Evolutionary conservation across 495 filamentous ascomycete species (phyloP), one percentile per base, ranked within the genome.

Genomic region (Penicillium salamii): DNA sequence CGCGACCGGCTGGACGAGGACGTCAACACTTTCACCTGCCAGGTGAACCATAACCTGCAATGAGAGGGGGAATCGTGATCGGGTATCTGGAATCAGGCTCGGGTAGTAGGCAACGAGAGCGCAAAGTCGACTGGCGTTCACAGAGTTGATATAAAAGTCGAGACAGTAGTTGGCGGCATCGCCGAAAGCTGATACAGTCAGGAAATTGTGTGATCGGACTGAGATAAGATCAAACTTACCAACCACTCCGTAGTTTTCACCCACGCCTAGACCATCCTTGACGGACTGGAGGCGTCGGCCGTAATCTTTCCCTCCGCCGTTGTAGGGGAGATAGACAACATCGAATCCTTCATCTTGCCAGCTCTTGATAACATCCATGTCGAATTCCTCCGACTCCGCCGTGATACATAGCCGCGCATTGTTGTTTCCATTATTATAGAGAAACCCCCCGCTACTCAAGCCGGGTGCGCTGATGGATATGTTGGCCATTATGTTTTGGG

Each of bases 311-410:
- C 73, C 78, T 14, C 76, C 77, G 5, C 65, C 60, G 13, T 75
- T 70, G 52, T 82, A 71, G 0, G 83, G 76, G 0, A 87, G 39
- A 52, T 88, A 89, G 2, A 73, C 61, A 3, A 85, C 81, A 24
- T 79, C 65, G 62, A 88, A 89, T 12, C 85, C 86, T 54, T 90
- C 86, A 43, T 79, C 78, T 21, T 71, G 70, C 85, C 85, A 88
- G 21, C 75, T 71, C 14, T 71, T 67, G 23, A 86, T 48, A 0
- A 76, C 80, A 5, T 77, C 61, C 6, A 62, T 45, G 56, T 88
- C 84, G 53, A 87, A 88, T 3, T 84, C 82, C 0, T 70, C 66
- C 11, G 67, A 69, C 54, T 88, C 84, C 5, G 84, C 74, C 0
- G 84, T 83, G 35, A 89, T 66, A 55, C 83, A 83, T n/a, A 89